Evolutionary conservation across 306 rosid genomes (phyloP).

Genomic region (Prunus mume): DNA sequence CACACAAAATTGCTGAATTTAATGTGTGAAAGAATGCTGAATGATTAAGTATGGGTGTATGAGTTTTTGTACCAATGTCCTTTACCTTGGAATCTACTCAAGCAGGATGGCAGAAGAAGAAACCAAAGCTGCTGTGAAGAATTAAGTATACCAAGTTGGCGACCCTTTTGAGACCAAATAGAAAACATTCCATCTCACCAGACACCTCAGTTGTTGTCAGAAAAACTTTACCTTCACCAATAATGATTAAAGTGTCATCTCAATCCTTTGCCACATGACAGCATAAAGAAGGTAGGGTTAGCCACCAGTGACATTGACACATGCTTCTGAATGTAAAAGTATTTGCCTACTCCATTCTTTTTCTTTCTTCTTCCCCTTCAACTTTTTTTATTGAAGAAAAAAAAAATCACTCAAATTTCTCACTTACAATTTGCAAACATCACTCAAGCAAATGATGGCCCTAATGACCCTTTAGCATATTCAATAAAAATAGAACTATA

Average conservation of each 20-base stretch:
- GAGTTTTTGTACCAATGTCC: neutral
- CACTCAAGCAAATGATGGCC: no score
- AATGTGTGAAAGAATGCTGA: no score
- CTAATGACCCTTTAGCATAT: no score
- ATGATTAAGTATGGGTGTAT: neutral
- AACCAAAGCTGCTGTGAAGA: neutral
- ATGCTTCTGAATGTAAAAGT: constrained; percentile 13
- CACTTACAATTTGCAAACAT: neutral
- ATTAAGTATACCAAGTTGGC: neutral
- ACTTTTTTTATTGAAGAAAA: neutral
- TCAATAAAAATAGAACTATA: no score
- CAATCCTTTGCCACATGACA: constrained; percentile 40
- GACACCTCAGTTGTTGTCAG: constrained; percentile 24
- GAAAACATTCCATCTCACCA: constrained; percentile 20
- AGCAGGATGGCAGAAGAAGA: neutral
- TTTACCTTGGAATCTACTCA: constrained; percentile 28
- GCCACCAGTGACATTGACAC: constrained; percentile 20
- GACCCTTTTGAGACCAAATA: constrained; percentile 7
- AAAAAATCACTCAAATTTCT: neutral
- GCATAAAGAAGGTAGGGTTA: neutral
- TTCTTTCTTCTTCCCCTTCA: neutral
- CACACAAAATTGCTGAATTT: no score
- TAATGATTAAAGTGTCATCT: constrained; percentile 24
- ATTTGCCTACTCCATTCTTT: neutral
- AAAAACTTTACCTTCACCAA: constrained; percentile 10